These are phyloP conservation scores for Haematococcus lacustris DNA, from an alignment of 139 green algal species.

Conservation along the genomic window DNA sequence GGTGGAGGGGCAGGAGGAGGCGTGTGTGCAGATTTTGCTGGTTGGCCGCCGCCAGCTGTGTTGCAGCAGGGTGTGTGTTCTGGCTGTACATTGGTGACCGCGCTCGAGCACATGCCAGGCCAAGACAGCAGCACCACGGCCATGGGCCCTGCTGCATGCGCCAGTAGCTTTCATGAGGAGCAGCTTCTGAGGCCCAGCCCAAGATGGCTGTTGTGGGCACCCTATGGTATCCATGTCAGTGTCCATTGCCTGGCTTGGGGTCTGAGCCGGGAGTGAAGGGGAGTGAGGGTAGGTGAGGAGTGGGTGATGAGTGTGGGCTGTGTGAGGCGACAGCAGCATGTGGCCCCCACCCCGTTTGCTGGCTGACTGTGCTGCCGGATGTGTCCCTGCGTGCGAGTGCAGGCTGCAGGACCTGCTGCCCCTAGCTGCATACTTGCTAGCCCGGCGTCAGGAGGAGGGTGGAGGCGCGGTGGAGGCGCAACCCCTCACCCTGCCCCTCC, in stretches of 20 bases:
- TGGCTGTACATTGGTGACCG: too few species aligned
- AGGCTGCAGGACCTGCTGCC: conserved; percentile 2
- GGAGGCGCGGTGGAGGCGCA: background rate
- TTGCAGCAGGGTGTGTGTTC: background rate
- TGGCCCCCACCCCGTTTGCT: background rate
- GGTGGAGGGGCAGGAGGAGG: background rate
- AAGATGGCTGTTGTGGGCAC: too few species aligned
- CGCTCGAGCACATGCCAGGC: background rate
- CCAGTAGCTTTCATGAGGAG: background rate
- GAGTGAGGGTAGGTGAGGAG: background rate
- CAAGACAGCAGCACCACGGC: background rate
- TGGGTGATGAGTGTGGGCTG: too few species aligned
- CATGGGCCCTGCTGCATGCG: background rate
- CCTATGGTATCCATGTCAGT: background rate
- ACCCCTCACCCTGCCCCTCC: background rate
- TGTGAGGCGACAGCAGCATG: background rate
- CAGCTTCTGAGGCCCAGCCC: too few species aligned
- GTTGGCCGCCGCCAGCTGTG: background rate
- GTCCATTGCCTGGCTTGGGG: background rate
- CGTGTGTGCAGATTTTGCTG: background rate
- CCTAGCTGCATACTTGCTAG: background rate
- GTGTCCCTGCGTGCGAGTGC: background rate
- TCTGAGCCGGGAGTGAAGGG: too few species aligned
- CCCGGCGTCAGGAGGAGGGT: background rate
- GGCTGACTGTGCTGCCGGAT: too few species aligned